A percentile compares a stretch with the other conserved stretches of the same genome.
These are phyloP conservation scores for Pilatotrama ljubarskyi DNA, from an alignment of 768 basidiomycete species.

Conservation along the genomic window DNA sequence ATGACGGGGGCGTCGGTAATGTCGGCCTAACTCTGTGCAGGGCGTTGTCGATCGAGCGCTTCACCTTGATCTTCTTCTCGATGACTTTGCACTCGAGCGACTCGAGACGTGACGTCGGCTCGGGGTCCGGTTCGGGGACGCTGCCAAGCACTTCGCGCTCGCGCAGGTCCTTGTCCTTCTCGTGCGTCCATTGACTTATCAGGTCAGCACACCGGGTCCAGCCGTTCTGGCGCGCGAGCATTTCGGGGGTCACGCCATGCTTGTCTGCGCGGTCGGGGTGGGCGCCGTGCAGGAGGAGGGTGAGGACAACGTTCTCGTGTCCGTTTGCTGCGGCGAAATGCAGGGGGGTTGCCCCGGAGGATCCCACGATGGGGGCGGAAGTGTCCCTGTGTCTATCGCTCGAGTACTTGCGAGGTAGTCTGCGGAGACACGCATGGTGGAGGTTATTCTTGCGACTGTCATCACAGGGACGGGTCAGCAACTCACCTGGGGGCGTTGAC, in stretches of 20 bases:
- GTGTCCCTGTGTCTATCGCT: conserved; percentile 65
- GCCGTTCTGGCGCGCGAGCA: conserved; percentile 77
- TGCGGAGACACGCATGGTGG: conserved; percentile 28
- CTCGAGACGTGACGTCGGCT: conserved; percentile 12
- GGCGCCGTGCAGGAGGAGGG: conserved; percentile 85
- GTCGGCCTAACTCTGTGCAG: conserved; percentile 48
- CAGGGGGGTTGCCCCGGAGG: conserved; percentile 89
- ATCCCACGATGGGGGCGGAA: conserved; percentile 71
- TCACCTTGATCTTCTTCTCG: conserved; percentile 58
- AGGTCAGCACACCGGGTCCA: conserved; percentile 77
- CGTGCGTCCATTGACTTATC: conserved; percentile 63
- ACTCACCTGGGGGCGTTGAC: conserved; percentile 91
- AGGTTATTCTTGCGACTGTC: conserved; percentile 1
- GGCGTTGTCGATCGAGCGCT: conserved; percentile 75
- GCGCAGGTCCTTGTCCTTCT: conserved; percentile 61
- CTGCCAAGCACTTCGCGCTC: conserved; percentile 43
- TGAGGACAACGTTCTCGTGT: conserved; percentile 72
- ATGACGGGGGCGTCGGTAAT: conserved; percentile 30
- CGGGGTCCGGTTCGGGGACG: conserved; percentile 4
- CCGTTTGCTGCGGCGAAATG: conserved; percentile 98
- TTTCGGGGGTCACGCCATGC: conserved; percentile 85
- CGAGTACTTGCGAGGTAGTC: conserved; percentile 74
- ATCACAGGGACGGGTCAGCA: conserved; percentile 4
- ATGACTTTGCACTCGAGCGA: conserved; percentile 17
- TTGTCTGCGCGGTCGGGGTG: conserved; percentile 83